Percentiles rank a stretch among this genome's conserved stretches.
Conservation (phyloP, 2,329 filamentous ascomycete genomes). For the Zasmidium angulare region DNA sequence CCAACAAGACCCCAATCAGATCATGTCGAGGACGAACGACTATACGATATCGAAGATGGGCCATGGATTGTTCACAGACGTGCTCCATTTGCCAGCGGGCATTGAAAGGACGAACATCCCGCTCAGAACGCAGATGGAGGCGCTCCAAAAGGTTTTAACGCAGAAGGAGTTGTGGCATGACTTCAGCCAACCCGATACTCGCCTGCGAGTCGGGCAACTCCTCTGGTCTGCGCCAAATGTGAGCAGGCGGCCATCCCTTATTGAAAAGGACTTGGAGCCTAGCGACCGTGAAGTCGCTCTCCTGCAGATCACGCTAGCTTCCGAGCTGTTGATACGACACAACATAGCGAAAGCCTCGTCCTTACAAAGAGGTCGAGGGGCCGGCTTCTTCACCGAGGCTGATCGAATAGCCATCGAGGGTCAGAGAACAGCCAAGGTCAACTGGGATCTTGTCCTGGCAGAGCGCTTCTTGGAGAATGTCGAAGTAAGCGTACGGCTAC, state of each 20-base stretch:
- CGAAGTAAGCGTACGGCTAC: constrained; percentile 31
- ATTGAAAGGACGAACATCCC: not conserved
- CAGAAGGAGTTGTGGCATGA: constrained; percentile 48
- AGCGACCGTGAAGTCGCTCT: constrained; percentile 54
- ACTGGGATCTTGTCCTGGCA: constrained; percentile 58
- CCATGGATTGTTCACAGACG: constrained; percentile 26
- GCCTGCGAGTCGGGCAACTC: constrained; percentile 47
- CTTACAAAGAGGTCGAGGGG: not conserved
- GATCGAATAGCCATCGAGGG: constrained; percentile 49
- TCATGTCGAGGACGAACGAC: constrained; percentile 11
- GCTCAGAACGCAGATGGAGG: constrained; percentile 48
- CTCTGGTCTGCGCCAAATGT: constrained; percentile 42
- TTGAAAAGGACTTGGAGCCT: constrained; percentile 30
- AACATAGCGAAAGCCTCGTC: constrained; percentile 39
- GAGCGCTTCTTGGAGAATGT: constrained; percentile 55
- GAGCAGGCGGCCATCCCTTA: not conserved
- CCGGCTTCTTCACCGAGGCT: constrained; percentile 15
- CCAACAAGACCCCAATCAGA: constrained; percentile 4
- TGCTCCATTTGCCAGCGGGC: constrained; percentile 20
- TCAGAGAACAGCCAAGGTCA: constrained; percentile 51
- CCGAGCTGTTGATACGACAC: constrained; percentile 55
- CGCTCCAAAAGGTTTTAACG: constrained; percentile 44
- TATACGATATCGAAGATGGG: constrained; percentile 28
- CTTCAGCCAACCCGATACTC: constrained; percentile 48
- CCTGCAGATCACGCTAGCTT: constrained; percentile 55